phyloP scores from a whole-genome alignment of 2,329 filamentous ascomycete species.

The Fusarium begoniae region DNA sequence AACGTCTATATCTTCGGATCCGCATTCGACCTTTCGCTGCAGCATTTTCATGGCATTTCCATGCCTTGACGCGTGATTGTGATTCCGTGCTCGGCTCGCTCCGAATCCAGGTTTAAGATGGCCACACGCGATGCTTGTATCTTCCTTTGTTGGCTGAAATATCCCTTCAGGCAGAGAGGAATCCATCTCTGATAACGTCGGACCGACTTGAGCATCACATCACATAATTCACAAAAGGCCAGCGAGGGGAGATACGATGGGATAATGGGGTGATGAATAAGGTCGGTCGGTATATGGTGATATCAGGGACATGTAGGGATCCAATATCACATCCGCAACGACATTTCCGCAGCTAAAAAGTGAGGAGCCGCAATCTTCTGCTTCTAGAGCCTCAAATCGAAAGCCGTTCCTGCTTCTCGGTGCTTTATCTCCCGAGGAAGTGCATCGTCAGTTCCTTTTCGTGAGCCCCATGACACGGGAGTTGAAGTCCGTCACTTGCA shows the following conservation, averaged over 20 bases:
- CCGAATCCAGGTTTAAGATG: background rate
- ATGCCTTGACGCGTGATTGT: background rate
- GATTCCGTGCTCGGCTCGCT: background rate
- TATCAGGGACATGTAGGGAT: constrained; percentile 3
- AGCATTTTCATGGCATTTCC: background rate
- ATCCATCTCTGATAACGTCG: constrained; percentile 10
- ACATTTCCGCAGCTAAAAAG: background rate
- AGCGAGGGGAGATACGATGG: background rate
- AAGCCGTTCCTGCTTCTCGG: constrained; percentile 5
- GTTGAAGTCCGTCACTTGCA: constrained; percentile 7
- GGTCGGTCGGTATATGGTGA: constrained; percentile 8
- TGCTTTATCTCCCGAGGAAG: background rate
- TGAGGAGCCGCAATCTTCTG: background rate
- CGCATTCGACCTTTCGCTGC: background rate
- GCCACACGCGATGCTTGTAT: background rate
- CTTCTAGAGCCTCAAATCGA: background rate
- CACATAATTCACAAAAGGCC: background rate
- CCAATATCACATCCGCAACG: background rate
- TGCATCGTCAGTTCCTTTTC: constrained; percentile 6
- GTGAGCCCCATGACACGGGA: background rate
- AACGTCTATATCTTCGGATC: constrained; percentile 16
- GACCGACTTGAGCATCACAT: background rate
- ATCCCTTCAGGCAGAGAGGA: background rate
- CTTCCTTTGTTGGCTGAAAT: background rate
- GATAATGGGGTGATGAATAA: background rate